Conservation (phyloP, 805 yeast genomes). For the Komagataella populi region DNA sequence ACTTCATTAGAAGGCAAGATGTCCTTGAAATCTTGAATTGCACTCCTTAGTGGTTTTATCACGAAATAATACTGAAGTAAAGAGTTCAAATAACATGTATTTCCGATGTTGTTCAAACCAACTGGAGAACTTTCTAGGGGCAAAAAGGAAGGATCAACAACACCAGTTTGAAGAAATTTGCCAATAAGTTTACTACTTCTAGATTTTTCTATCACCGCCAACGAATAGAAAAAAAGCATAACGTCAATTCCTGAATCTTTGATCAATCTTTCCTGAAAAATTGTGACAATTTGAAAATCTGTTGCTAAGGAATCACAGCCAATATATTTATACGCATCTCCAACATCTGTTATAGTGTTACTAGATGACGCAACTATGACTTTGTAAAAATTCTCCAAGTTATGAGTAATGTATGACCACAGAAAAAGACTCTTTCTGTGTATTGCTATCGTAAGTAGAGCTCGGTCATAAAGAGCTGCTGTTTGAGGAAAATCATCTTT, state of each 20-base stretch:
- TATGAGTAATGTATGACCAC: slow-evolving; percentile 36
- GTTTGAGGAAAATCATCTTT: slow-evolving; percentile 35
- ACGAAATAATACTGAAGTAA: slow-evolving; percentile 83
- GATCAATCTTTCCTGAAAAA: slow-evolving; percentile 30
- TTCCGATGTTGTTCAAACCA: slow-evolving; percentile 89
- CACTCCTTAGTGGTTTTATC: slow-evolving; percentile 64
- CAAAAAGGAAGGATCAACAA: slow-evolving; percentile 41
- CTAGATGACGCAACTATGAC: neutral
- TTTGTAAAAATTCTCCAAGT: slow-evolving; percentile 18
- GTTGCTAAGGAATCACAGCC: slow-evolving; percentile 36
- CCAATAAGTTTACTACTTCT: slow-evolving; percentile 41
- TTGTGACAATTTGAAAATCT: slow-evolving; percentile 41
- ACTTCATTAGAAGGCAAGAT: slow-evolving; percentile 10
- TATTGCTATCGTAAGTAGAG: slow-evolving; percentile 49
- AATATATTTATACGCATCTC: slow-evolving; percentile 32
- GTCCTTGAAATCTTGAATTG: slow-evolving; percentile 42
- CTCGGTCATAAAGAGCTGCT: slow-evolving; percentile 30
- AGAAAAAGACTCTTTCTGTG: slow-evolving; percentile 43
- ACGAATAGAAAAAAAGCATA: slow-evolving; percentile 39
- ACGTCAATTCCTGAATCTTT: slow-evolving; percentile 32
- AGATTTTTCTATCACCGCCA: slow-evolving; percentile 39
- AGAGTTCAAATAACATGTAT: slow-evolving; percentile 90
- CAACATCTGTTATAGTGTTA: slow-evolving; percentile 6
- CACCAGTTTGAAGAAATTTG: slow-evolving; percentile 47
- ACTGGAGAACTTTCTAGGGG: slow-evolving; percentile 73